Evolutionary conservation across 2,329 filamentous ascomycete genomes (phyloP).

Genomic region (Diaporthe australafricana): DNA sequence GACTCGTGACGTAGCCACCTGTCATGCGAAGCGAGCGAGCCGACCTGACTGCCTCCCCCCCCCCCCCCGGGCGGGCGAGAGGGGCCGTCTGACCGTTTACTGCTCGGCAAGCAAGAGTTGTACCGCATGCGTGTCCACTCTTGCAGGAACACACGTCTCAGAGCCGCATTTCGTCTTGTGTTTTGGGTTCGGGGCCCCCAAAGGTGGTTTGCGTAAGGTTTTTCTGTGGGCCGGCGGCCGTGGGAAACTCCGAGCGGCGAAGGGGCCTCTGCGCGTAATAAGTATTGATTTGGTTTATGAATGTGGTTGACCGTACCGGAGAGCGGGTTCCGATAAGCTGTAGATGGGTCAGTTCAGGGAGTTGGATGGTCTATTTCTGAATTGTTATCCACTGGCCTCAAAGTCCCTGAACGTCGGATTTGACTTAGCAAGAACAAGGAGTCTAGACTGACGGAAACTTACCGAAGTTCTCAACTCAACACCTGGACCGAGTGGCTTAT

Average conservation of each 20-base stretch:
- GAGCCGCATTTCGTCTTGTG: slow-evolving; percentile 7
- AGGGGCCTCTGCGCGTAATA: background rate
- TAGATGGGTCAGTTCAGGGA: background rate
- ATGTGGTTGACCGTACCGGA: background rate
- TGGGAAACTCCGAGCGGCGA: background rate
- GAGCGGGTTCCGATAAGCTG: too few species aligned
- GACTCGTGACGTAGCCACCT: slow-evolving; percentile 16
- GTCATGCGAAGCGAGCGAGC: slow-evolving; percentile 5
- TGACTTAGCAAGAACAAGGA: background rate
- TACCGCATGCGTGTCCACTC: background rate
- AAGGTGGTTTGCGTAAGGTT: background rate
- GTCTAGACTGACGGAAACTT: background rate
- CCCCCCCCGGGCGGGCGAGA: too few species aligned
- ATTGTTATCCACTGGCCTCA: background rate
- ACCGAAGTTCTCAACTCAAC: background rate
- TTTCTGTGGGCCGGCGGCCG: too few species aligned
- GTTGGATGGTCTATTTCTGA: background rate
- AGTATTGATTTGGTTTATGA: background rate
- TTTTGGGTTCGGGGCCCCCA: background rate
- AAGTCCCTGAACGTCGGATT: background rate
- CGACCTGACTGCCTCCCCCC: background rate
- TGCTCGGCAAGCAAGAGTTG: background rate
- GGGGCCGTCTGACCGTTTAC: background rate
- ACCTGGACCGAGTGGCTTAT: background rate
- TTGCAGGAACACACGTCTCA: slow-evolving; percentile 11